Conservation (phyloP, 179 eudicot genomes). For the Spergularia azorica region DNA sequence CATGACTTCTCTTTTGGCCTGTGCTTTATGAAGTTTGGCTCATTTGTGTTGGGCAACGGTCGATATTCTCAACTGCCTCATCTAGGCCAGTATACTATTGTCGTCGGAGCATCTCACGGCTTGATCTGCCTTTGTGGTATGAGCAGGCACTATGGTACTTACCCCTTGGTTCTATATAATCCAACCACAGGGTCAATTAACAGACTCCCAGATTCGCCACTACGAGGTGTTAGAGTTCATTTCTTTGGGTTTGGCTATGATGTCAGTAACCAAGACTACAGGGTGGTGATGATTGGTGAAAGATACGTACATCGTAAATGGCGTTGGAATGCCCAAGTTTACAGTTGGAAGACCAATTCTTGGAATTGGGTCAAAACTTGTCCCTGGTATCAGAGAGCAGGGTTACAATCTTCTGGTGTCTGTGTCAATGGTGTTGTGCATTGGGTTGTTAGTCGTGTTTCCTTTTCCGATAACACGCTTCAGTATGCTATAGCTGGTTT, state of each 20-base stretch:
- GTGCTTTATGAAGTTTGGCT: not conserved
- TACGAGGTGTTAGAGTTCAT: not conserved
- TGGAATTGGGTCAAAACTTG: not conserved
- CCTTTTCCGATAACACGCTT: not conserved
- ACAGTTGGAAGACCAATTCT: not conserved
- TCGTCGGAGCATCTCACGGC: slow-evolving; percentile 9
- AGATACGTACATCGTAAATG: not conserved
- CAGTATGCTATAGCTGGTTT: slow-evolving; percentile 2
- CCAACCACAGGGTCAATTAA: not conserved
- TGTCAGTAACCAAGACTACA: not conserved
- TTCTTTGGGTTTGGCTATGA: slow-evolving; percentile 1
- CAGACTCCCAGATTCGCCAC: not conserved
- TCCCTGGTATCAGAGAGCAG: not conserved
- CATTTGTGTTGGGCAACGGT: not conserved
- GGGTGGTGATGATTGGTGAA: slow-evolving; percentile 66
- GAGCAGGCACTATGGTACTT: not conserved
- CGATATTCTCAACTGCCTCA: not conserved
- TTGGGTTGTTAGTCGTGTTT: slow-evolving; percentile 1
- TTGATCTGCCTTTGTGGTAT: slow-evolving; percentile 2
- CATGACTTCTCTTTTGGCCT: not conserved
- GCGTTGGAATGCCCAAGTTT: not conserved
- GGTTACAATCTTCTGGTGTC: not conserved
- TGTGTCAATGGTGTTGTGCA: slow-evolving; percentile 2
- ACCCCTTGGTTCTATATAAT: not conserved
- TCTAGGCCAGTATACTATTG: not conserved